phyloP scores from a whole-genome alignment of 495 filamentous ascomycete species.

The Cercophora newfieldiana region DNA sequence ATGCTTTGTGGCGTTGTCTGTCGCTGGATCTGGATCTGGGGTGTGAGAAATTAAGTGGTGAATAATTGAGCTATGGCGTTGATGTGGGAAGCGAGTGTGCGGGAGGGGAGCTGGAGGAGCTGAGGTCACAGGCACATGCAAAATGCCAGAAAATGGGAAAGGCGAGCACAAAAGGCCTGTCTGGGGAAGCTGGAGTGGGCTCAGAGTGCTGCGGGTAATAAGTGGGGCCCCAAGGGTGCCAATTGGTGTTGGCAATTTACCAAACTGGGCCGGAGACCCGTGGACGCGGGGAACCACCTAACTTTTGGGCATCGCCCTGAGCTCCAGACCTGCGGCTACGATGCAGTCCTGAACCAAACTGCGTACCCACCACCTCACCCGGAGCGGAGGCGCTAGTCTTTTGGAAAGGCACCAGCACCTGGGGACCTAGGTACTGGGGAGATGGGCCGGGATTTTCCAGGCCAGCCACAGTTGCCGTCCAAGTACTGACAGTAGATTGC shows the following conservation, averaged over 20 bases:
- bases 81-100: neutral
- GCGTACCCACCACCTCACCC: too few species aligned
- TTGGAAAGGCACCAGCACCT: too few species aligned
- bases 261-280: too few species aligned
- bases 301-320: too few species aligned
- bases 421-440: too few species aligned
- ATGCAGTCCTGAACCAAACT: too few species aligned
- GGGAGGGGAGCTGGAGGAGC: neutral
- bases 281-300: slow-evolving; percentile 3
- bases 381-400: too few species aligned
- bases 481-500: too few species aligned
- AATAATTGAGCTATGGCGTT: neutral
- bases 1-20: neutral
- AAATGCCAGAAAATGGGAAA: neutral
- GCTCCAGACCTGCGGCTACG: neutral
- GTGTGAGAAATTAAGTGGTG: neutral
- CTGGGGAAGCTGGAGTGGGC: slow-evolving; percentile 3
- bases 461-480: too few species aligned
- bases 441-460: too few species aligned
- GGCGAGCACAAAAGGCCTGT: neutral
- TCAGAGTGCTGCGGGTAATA: neutral
- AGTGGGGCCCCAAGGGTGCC: neutral
- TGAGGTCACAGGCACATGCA: slow-evolving; percentile 10
- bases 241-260: slow-evolving; percentile 1
- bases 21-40: neutral